Base-by-base conservation (phyloP, 495 filamentous ascomycete species). In the Penicillium psychrofluorescens region DNA sequence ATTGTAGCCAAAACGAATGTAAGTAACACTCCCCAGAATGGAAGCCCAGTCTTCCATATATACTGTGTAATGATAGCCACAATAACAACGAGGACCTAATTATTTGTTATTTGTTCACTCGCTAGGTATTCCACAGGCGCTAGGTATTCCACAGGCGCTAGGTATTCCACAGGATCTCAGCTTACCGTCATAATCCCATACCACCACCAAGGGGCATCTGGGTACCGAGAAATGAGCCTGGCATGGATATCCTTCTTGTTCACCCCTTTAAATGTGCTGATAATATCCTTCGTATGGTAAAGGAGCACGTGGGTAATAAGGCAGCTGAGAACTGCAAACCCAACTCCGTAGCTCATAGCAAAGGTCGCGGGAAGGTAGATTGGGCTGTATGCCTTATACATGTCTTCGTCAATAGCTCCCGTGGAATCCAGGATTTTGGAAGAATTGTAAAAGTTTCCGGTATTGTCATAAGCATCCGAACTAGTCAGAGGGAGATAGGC, bases 11-110 rank as follows among this genome's bases (percentile, higher is more conserved):
- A 86, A 29, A 65, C 75, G 8, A 91, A 67, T 2, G 86, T 84
- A 7, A 90, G 71, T 4, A 91, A 68, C 8, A 90, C 61, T 8
- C 86, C 86, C 56, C 87, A 89, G 83, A 86, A 88, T 0, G 86
- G 86, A 4, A 90, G 72, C 60, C 86, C 77, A 28, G 88, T 74
- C 0, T 85, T 80, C 57, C 88, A 90, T 47, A 86, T 85, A 66
- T 89, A 85, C 10, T 88, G 84, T 2, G 87, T 78, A 54, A 90
- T 88, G n/a, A 90, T 85, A 6, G 84, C 83, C 37, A 88, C 76
- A 8, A 78, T 79, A 4, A 76, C 74, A 81, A 89, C 88, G 29
- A 74, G 70, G 7, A 84, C 30, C 48, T 51, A 1, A 8, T 7
- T 3, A 1, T 9, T n/a, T n/a, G 12, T 49, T 11, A 49, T 34